Percentiles rank a stretch among this genome's conserved stretches.
These are phyloP conservation scores for Coniochaeta ligniaria DNA, from an alignment of 2,329 filamentous ascomycete species.

Conservation along the genomic window DNA sequence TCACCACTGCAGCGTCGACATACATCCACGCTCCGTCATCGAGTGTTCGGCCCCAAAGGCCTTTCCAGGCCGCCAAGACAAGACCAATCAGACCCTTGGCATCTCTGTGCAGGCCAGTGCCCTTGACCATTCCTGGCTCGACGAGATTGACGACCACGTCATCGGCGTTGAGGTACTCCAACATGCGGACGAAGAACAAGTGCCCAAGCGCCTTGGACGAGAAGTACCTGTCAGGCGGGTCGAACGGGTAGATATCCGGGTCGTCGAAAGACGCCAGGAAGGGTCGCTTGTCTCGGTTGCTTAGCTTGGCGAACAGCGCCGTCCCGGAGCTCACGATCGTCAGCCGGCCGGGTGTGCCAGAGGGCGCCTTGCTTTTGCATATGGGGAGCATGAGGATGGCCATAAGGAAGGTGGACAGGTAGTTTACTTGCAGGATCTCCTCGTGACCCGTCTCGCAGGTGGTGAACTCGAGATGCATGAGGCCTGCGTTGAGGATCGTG, in stretches of 20 bases:
- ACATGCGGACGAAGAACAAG: conserved; percentile 29
- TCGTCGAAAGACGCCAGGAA: conserved; percentile 21
- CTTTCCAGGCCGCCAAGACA: conserved; percentile 13
- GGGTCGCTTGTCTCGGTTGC: conserved; percentile 13
- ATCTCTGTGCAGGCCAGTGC: conserved; percentile 25
- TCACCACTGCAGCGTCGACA: conserved; percentile 34
- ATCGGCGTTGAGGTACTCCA: conserved; percentile 22
- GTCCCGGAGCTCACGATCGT: conserved; percentile 22
- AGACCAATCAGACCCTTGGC: conserved; percentile 10
- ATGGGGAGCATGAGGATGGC: conserved; percentile 18
- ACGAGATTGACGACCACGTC: conserved; percentile 28
- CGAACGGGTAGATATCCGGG: conserved; percentile 10
- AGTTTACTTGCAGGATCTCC: conserved; percentile 22
- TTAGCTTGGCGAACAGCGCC: conserved; percentile 17
- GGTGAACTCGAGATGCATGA: conserved; percentile 9
- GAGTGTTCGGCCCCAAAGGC: conserved; percentile 20
- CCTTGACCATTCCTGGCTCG: conserved; percentile 20
- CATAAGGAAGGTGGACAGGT: conserved; percentile 21
- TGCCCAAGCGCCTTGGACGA: conserved; percentile 23
- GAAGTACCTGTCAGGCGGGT: conserved; percentile 17
- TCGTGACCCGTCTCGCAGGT: conserved; percentile 17
- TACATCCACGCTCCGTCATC: conserved; percentile 37
- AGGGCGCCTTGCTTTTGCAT: conserved; percentile 7
- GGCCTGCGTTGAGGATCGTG: conserved; percentile 37
- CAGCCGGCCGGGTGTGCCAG: conserved; percentile 7